Evolutionary conservation across 768 basidiomycete species (phyloP).

Genomic region (Lentinula edodes): DNA sequence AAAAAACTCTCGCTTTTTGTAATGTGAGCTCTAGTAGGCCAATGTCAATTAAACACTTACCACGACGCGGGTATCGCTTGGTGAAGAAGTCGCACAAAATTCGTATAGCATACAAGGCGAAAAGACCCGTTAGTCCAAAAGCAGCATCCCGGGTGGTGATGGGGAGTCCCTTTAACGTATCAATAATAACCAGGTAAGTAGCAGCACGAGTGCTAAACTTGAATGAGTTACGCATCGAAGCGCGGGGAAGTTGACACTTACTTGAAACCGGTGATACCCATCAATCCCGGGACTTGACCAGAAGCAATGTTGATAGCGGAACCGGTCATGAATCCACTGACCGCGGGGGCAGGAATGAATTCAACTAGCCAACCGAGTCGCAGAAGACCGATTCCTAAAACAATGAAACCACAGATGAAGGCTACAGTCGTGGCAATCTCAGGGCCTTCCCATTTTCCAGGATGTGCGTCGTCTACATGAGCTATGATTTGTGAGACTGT

Average conservation of each 20-base stretch:
- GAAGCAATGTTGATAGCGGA: slow-evolving; percentile 90
- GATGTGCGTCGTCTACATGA: slow-evolving; percentile 48
- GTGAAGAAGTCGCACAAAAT: slow-evolving; percentile 43
- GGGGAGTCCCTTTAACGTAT: slow-evolving; percentile 82
- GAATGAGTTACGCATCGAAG: slow-evolving; percentile 2
- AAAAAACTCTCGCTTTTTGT: slow-evolving; percentile 55
- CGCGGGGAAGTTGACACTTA: slow-evolving; percentile 28
- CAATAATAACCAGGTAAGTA: slow-evolving; percentile 86
- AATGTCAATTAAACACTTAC: slow-evolving; percentile 27
- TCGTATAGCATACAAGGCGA: slow-evolving; percentile 66
- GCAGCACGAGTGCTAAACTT: slow-evolving; percentile 69
- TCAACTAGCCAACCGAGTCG: slow-evolving; percentile 93
- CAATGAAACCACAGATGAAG: slow-evolving; percentile 87
- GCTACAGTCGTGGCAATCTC: slow-evolving; percentile 83
- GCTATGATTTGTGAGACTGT: slow-evolving; percentile 78
- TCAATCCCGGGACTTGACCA: slow-evolving; percentile 83
- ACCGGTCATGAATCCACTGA: slow-evolving; percentile 94
- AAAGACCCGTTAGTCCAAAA: slow-evolving; percentile 77
- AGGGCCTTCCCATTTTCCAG: slow-evolving; percentile 54
- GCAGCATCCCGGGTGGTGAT: slow-evolving; percentile 76
- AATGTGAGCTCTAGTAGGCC: not conserved
- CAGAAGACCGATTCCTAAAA: slow-evolving; percentile 83
- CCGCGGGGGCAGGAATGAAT: slow-evolving; percentile 83
- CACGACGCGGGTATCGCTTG: slow-evolving; percentile 55
- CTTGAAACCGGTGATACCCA: slow-evolving; percentile 87